These are phyloP conservation scores for Pseudogymnoascus sp. DNA, from an alignment of 2,329 filamentous ascomycete genomes.

Conservation along the genomic window DNA sequence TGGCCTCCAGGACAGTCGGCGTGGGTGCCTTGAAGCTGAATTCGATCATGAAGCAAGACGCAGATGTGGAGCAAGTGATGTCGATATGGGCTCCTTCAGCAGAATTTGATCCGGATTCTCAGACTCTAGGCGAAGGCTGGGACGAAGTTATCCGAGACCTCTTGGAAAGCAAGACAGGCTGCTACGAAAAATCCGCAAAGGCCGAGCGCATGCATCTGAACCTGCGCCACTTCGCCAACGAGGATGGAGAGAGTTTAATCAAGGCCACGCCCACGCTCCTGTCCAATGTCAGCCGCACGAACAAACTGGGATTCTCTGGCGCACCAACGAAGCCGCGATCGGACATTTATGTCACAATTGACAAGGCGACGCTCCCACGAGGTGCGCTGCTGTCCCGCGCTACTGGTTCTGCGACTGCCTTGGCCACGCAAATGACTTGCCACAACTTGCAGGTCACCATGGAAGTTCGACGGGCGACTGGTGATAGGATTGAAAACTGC, in stretches of 20 bases:
- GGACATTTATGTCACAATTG: constrained; percentile 88
- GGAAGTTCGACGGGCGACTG: constrained; percentile 72
- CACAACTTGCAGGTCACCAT: constrained; percentile 79
- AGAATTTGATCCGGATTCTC: constrained; percentile 42
- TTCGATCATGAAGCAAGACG: constrained; percentile 59
- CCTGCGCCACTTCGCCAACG: constrained; percentile 66
- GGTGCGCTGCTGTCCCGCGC: constrained; percentile 63
- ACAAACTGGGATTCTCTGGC: constrained; percentile 87
- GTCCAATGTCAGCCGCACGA: constrained; percentile 70
- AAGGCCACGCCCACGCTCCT: constrained; percentile 82
- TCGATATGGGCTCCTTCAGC: constrained; percentile 65
- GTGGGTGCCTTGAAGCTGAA: constrained; percentile 73
- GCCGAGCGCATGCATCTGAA: constrained; percentile 74
- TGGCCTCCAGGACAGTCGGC: constrained; percentile 61
- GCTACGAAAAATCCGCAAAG: constrained; percentile 62
- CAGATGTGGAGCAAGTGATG: constrained; percentile 67
- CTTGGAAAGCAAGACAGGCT: constrained; percentile 63
- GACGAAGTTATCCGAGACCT: constrained; percentile 65
- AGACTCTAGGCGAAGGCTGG: constrained; percentile 57
- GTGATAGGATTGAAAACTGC: constrained; percentile 77
- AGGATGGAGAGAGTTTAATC: constrained; percentile 72
- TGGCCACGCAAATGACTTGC: constrained; percentile 53
- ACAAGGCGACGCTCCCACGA: constrained; percentile 67
- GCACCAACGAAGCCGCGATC: constrained; percentile 81
- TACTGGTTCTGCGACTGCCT: constrained; percentile 65